Evolutionary conservation across 768 basidiomycete species (phyloP).

Genomic region (Lactifluus pinguis): DNA sequence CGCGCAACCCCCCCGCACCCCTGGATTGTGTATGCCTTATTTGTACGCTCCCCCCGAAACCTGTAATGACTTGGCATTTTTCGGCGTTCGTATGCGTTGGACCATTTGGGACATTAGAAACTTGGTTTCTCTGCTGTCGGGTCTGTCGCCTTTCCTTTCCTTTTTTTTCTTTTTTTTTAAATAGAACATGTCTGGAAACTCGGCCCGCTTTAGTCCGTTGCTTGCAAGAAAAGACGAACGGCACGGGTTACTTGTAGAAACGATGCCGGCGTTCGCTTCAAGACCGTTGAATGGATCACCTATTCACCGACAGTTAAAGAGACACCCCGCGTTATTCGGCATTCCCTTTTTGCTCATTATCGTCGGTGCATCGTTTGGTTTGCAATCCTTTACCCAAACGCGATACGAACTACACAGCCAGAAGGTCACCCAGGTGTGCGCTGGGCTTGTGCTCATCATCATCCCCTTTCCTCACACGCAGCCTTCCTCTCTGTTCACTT

Average conservation of each 20-base stretch:
- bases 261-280: slow-evolving; percentile 17
- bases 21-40: background rate
- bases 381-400: slow-evolving; percentile 79
- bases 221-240: background rate
- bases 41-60: background rate
- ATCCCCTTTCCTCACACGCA: background rate
- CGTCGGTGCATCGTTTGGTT: slow-evolving; percentile 77
- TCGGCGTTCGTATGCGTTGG: background rate
- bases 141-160: too few relatives aligned
- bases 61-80: slow-evolving; percentile 9
- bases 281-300: slow-evolving; percentile 8
- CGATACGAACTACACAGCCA: slow-evolving; percentile 84
- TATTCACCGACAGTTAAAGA: slow-evolving; percentile 21
- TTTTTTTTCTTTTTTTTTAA: too few relatives aligned
- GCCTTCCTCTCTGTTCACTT: background rate
- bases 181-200: background rate
- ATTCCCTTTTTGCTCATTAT: slow-evolving; percentile 80
- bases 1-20: background rate
- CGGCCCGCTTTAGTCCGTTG: slow-evolving; percentile 1
- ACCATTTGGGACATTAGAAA: background rate
- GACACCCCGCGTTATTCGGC: slow-evolving; percentile 70
- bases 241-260: background rate
- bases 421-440: slow-evolving; percentile 55
- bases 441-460: too few relatives aligned
- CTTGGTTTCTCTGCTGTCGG: background rate